Conservation (phyloP, 2,329 filamentous ascomycete genomes). For the Aspergillus vadensis region DNA sequence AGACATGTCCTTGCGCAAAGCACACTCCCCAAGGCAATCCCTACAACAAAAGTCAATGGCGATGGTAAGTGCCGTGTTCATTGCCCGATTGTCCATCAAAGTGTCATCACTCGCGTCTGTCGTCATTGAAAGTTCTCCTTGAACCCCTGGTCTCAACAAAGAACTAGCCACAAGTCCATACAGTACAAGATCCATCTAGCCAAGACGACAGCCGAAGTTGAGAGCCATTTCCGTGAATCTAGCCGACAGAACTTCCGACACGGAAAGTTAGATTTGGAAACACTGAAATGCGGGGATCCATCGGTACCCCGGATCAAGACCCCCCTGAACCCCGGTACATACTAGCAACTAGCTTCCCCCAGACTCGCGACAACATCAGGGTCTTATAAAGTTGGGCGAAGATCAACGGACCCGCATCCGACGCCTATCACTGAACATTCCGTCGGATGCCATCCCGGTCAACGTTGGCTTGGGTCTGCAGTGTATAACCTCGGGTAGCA, state of each 20-base stretch:
- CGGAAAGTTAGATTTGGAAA: not conserved
- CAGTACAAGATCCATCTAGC: not conserved
- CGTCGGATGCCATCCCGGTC: slow-evolving; percentile 6
- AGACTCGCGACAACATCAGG: not conserved
- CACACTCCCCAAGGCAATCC: not conserved
- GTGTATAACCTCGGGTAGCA: slow-evolving; percentile 17
- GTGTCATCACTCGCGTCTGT: not conserved
- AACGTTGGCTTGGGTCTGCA: not conserved
- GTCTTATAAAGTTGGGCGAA: not conserved
- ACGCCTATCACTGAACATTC: not conserved
- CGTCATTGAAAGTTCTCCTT: not conserved
- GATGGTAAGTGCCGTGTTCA: not conserved
- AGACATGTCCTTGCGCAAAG: not conserved
- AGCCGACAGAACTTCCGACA: not conserved
- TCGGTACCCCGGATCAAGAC: not conserved
- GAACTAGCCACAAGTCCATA: not conserved
- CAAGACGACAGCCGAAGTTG: not conserved
- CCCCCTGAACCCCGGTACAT: not conserved
- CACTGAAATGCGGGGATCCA: not conserved
- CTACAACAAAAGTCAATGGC: not conserved
- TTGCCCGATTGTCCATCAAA: not conserved
- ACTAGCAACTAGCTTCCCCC: not conserved
- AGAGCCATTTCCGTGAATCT: not conserved
- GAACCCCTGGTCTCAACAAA: not conserved
- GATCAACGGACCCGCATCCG: not conserved